These are phyloP conservation scores for Berberis vulgaris DNA, from an alignment of 164 flowering plant genomes.

Conservation along the genomic window DNA sequence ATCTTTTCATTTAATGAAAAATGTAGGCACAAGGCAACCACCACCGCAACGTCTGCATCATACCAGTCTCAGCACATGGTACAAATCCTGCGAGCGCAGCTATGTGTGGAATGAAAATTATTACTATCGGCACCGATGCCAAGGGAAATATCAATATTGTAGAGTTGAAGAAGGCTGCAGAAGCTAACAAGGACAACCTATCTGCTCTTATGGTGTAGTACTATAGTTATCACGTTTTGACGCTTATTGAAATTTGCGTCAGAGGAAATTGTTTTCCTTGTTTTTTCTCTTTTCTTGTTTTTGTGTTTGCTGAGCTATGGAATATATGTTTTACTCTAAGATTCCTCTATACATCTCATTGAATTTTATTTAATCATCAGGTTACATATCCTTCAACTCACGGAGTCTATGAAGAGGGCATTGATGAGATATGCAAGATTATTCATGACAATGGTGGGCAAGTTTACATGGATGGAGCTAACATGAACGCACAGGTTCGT, in stretches of 20 bases:
- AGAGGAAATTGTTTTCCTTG: no score
- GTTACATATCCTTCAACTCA: constrained; percentile 99
- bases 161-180: constrained; percentile 92
- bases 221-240: neutral
- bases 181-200: constrained; percentile 66
- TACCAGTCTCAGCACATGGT: constrained; percentile 98
- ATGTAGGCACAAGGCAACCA: constrained; percentile 88
- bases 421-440: constrained; percentile 94
- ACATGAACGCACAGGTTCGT: constrained; percentile 98
- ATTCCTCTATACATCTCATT: neutral
- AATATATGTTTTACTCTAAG: no score
- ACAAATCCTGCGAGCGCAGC: constrained; percentile 99
- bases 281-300: no score
- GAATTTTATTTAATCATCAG: constrained; percentile 25
- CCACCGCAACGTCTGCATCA: constrained; percentile 92
- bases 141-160: constrained; percentile 94
- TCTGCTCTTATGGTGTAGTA: constrained; percentile 88
- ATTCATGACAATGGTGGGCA: constrained; percentile 99
- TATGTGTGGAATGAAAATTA: constrained; percentile 99
- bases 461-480: constrained; percentile 99
- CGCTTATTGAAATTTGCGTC: no score
- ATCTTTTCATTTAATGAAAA: neutral
- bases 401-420: constrained; percentile 98
- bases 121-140: constrained; percentile 94
- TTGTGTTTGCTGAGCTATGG: no score